Evolutionary conservation across 441 rosid genomes (phyloP).

Genomic region (Melastoma candidum): DNA sequence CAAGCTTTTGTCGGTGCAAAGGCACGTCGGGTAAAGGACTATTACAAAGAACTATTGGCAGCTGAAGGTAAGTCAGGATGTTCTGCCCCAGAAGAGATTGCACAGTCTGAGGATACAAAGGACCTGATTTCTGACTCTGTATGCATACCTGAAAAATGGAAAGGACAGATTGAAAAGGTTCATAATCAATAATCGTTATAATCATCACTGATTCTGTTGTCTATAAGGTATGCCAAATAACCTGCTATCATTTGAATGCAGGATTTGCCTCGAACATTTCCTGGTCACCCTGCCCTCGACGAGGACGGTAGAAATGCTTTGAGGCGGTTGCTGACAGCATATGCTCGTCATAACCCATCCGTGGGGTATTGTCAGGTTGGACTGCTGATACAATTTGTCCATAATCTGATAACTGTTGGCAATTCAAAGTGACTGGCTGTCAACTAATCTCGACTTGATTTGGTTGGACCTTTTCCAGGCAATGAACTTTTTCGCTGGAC

Average conservation of each 20-base stretch:
- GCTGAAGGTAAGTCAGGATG: no score
- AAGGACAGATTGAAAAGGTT: no score
- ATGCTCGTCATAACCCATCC: conserved; percentile 98
- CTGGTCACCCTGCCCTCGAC: conserved; percentile 98
- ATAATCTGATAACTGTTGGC: no score
- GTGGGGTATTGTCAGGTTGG: conserved; percentile 98
- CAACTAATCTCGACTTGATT: no score
- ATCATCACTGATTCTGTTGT: no score
- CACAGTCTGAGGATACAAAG: no score
- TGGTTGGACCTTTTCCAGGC: conserved; percentile 41
- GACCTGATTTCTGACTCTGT: no score
- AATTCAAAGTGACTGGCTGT: no score
- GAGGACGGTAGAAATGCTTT: conserved; percentile 97
- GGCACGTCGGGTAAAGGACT: conserved; percentile 74
- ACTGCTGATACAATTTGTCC: no score
- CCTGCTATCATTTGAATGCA: conserved; percentile 29
- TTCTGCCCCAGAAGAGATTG: no score
- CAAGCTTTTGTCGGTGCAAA: conserved; percentile 97
- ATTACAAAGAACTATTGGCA: conserved; percentile 71
- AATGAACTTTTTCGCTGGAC: conserved; percentile 99
- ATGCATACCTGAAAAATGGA: no score
- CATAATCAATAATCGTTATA: not conserved
- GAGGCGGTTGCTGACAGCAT: conserved; percentile 96
- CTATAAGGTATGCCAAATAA: conserved; percentile 10
- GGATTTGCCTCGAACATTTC: conserved; percentile 99